Conservation (phyloP, 2,329 filamentous ascomycete genomes). For the Aspergillus latus region DNA sequence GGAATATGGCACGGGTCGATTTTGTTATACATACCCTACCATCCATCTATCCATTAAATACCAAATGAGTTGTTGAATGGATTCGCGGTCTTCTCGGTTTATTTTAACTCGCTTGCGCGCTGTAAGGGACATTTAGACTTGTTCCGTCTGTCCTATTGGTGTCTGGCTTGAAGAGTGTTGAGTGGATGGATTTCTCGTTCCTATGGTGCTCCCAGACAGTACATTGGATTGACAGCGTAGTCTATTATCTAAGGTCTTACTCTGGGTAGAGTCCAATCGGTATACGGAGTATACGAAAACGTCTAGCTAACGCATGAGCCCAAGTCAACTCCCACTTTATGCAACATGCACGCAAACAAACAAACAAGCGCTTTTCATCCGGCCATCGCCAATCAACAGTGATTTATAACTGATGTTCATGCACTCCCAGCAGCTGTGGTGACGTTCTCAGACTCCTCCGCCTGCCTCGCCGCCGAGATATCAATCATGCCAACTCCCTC, state of each 20-base stretch:
- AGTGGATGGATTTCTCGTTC: not conserved
- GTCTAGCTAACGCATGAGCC: not conserved
- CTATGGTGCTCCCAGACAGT: not conserved
- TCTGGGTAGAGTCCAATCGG: not conserved
- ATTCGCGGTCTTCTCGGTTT: not conserved
- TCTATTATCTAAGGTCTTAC: not conserved
- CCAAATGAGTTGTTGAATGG: constrained; percentile 5
- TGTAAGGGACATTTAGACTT: not conserved
- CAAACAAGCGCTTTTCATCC: constrained; percentile 1
- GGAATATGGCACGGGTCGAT: constrained; percentile 1
- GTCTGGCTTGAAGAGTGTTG: not conserved
- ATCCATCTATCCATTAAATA: constrained; percentile 7
- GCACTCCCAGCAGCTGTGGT: not conserved
- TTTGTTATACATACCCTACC: constrained; percentile 10
- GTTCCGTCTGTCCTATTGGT: not conserved
- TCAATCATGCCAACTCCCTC: constrained; percentile 38
- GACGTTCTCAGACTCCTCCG: constrained; percentile 13
- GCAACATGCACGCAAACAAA: not conserved
- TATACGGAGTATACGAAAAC: not conserved
- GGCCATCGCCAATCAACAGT: not conserved
- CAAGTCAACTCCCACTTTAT: not conserved
- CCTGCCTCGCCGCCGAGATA: constrained; percentile 25
- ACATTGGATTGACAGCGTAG: not conserved
- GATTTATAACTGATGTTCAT: not conserved
- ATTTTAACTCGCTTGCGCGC: not conserved